Conservation (phyloP, 208 protist genomes). For the Porcisia hertigi region DNA sequence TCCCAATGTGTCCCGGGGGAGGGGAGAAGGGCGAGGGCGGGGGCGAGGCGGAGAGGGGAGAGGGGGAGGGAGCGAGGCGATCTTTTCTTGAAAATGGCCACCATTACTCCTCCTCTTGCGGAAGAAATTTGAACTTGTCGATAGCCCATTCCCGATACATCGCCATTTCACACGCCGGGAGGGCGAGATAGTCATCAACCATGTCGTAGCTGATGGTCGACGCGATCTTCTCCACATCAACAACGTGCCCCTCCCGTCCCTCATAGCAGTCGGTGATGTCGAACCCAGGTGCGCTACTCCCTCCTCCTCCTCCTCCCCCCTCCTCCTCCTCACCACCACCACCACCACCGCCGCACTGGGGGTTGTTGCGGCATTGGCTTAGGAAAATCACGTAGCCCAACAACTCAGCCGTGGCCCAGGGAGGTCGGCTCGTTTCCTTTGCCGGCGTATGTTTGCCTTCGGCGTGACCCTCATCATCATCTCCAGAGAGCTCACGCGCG, state of each 20-base stretch:
- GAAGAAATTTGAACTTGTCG: background rate
- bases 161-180: constrained; percentile 17
- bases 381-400: constrained; percentile 8
- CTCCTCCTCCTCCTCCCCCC: too few relatives aligned
- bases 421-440: background rate
- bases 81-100: too few relatives aligned
- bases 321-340: background rate
- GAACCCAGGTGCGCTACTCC: background rate
- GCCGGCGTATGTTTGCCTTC: background rate
- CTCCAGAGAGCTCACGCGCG: background rate
- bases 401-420: constrained; percentile 8
- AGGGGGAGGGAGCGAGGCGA: too few relatives aligned
- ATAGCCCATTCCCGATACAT: constrained; percentile 33
- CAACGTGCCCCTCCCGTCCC: background rate
- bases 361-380: constrained; percentile 7
- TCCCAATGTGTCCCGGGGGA: too few relatives aligned
- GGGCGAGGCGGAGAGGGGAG: too few relatives aligned
- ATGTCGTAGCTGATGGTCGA: background rate
- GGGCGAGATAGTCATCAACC: constrained; percentile 17
- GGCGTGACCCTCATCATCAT: background rate
- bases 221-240: constrained; percentile 7
- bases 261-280: background rate
- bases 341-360: background rate
- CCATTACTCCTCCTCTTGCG: background rate
- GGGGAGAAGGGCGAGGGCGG: too few relatives aligned